phyloP scores from a whole-genome alignment of 805 yeast species.

The Lachancea nothofagi region DNA sequence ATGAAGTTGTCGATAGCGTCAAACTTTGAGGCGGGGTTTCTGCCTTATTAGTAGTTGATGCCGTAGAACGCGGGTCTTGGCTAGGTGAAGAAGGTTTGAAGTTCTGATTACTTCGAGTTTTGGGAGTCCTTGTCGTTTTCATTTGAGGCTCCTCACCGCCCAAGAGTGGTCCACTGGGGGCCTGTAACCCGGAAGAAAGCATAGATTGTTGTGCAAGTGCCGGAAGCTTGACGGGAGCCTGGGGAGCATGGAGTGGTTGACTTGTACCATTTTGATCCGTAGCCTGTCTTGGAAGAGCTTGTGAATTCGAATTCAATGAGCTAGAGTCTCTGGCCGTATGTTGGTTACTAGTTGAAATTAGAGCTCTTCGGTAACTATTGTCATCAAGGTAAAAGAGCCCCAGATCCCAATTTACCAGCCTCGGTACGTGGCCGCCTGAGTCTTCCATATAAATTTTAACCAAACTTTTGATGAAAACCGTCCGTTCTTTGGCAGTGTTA shows the following conservation, averaged over 20 bases:
- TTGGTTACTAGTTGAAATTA: slow-evolving; percentile 7
- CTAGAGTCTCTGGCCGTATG: neutral
- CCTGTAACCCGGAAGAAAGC: neutral
- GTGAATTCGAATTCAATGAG: neutral
- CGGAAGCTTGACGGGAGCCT: slow-evolving; percentile 2
- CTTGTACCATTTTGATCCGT: neutral
- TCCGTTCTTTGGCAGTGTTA: slow-evolving; percentile 49
- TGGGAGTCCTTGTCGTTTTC: too few relatives aligned
- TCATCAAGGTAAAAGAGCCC: slow-evolving; percentile 37
- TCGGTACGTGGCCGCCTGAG: slow-evolving; percentile 51
- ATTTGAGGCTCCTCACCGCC: too few relatives aligned
- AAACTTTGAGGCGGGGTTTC: too few relatives aligned
- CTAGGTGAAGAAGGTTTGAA: too few relatives aligned
- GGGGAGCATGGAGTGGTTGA: neutral
- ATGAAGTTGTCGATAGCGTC: too few relatives aligned
- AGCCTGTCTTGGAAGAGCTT: neutral
- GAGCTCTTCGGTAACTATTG: slow-evolving; percentile 33
- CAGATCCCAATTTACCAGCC: slow-evolving; percentile 47
- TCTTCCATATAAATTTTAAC: slow-evolving; percentile 50
- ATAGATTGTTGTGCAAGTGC: neutral
- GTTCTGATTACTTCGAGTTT: too few relatives aligned
- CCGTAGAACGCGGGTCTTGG: too few relatives aligned
- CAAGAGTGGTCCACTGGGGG: neutral
- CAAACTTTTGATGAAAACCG: slow-evolving; percentile 50
- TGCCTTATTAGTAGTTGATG: too few relatives aligned